Evolutionary conservation across 352 stramenopile genomes (phyloP), one percentile per base, ranked within the genome.

Genomic region (Phytopythium chamaehyphon): DNA sequence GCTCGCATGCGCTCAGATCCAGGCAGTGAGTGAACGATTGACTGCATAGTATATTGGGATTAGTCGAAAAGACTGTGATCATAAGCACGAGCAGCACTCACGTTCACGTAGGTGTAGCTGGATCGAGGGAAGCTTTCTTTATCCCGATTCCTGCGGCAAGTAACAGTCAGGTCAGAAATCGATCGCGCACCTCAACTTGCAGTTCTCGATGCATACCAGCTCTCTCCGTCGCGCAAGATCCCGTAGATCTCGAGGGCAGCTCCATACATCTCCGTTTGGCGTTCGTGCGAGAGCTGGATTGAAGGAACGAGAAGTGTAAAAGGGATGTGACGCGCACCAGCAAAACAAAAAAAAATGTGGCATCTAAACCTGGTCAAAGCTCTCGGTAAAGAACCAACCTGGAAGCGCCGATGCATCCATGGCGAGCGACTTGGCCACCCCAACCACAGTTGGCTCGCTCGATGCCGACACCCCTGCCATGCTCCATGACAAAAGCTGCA

Each of bases 71-170:
- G 6, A 7, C 0, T 35, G 6, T 9, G 21, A 10, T 24, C 23
- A 23, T 51, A 3, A 9, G 26, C 2, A 0, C 7, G 19, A 33
- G 31, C 19, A 18, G 3, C 0, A 57, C 53, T 44, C 54, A 88
- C 80, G 47, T 86, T 65, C n/a, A 88, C 54, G 49, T 77, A 55
- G 16, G 80, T 91, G 61, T 89, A 91, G 39, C 73, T 87, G 3
- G 80, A 91, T 16, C 77, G 73, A 1, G 80, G 80, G 50, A 89
- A 91, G 55, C 80, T 91, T 18, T 91, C 80, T 55, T 88, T 87
- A 53, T 91, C 80, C 3, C 77, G 80, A 15, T 57, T 83, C 80
- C 80, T 88, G 49, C 31, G 51, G 22, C 24, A 19, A 16, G n/a
- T n/a, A n/a, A n/a, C n/a, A n/a, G n/a, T n/a, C n/a, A n/a, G n/a